Evolutionary conservation across 805 yeast genomes (phyloP).

Genomic region (Metschnikowia picachoensis): DNA sequence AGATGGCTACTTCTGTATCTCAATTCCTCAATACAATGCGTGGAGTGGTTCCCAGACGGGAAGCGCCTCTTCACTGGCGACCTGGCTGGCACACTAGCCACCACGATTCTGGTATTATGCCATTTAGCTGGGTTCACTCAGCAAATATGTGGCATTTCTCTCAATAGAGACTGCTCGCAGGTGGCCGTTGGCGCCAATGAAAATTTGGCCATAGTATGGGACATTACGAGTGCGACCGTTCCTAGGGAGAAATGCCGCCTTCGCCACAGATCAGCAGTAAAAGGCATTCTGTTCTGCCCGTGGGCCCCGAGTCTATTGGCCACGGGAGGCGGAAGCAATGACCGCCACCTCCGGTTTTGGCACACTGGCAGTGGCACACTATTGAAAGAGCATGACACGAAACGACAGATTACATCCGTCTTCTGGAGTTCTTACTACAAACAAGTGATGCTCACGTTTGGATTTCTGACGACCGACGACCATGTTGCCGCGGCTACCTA

Average conservation of each 20-base stretch:
- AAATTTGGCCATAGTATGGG: constrained; percentile 77
- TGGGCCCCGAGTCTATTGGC: constrained; percentile 80
- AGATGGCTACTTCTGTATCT: constrained; percentile 47
- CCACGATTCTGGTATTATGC: constrained; percentile 9
- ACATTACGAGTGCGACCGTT: constrained; percentile 30
- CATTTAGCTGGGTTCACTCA: constrained; percentile 29
- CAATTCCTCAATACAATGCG: constrained; percentile 42
- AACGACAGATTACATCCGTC: constrained; percentile 75
- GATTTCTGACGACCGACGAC: constrained; percentile 55
- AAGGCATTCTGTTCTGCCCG: constrained; percentile 87
- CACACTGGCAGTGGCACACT: constrained; percentile 77
- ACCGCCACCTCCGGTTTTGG: constrained; percentile 81
- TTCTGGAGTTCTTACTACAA: constrained; percentile 65
- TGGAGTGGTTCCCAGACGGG: constrained; percentile 54
- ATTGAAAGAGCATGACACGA: constrained; percentile 51
- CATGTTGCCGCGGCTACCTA: constrained; percentile 52
- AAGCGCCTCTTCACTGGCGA: constrained; percentile 57
- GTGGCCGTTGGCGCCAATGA: constrained; percentile 85
- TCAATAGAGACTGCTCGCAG: constrained; percentile 50
- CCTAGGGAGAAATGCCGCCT: constrained; percentile 49
- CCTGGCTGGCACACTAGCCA: constrained; percentile 53
- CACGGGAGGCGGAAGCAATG: constrained; percentile 89
- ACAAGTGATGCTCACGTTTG: constrained; percentile 77
- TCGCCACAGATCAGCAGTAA: constrained; percentile 81
- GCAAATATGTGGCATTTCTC: constrained; percentile 42